phyloP scores from a whole-genome alignment of 257 asterid species.

The Henckelia pumila region DNA sequence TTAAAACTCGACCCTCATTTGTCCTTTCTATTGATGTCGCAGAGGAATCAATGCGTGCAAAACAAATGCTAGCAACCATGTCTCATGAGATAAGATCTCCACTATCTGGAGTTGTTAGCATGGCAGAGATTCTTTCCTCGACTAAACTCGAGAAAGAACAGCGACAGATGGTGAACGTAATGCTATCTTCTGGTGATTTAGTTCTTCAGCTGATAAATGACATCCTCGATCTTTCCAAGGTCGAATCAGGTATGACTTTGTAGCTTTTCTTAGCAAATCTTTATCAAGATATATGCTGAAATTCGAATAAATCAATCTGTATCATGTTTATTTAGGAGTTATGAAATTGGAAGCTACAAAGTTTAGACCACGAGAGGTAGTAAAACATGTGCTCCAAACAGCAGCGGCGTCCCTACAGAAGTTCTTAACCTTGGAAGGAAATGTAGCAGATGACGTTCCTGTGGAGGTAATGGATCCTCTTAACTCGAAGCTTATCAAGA shows the following conservation, averaged over 20 bases:
- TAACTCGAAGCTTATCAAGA: background rate
- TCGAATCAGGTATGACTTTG: slow-evolving; percentile 40
- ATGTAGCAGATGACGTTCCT: slow-evolving; percentile 87
- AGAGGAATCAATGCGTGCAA: slow-evolving; percentile 96
- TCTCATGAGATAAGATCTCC: slow-evolving; percentile 97
- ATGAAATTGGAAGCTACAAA: slow-evolving; percentile 91
- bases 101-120: slow-evolving; percentile 86
- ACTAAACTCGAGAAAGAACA: slow-evolving; percentile 81
- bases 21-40: slow-evolving; percentile 15
- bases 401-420: slow-evolving; percentile 88
- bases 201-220: slow-evolving; percentile 79
- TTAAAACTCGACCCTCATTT: slow-evolving; percentile 17
- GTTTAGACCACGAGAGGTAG: slow-evolving; percentile 91
- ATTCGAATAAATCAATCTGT: background rate
- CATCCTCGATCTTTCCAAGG: slow-evolving; percentile 93
- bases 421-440: slow-evolving; percentile 71
- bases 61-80: slow-evolving; percentile 96
- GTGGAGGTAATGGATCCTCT: slow-evolving; percentile 53
- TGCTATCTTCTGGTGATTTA: slow-evolving; percentile 55
- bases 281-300: background rate
- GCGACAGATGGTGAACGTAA: slow-evolving; percentile 48
- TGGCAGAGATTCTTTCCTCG: slow-evolving; percentile 82
- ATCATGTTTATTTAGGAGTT: slow-evolving; percentile 50
- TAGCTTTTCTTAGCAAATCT: background rate
- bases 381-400: slow-evolving; percentile 88